Conservation (phyloP, 768 basidiomycete genomes). For the Suillus lakei region DNA sequence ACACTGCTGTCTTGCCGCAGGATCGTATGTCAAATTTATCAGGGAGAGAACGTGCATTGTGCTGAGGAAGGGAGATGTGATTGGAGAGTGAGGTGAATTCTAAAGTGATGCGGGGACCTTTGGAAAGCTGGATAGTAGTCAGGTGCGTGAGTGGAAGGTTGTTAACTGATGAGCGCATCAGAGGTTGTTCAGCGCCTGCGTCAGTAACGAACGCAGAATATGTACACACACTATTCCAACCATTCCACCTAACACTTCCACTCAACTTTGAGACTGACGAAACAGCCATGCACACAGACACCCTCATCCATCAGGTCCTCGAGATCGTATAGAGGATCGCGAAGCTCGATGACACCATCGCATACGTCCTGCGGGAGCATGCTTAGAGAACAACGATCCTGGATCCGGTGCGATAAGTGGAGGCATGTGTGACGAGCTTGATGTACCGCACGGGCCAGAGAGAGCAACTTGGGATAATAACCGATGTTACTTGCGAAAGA, state of each 20-base stretch:
- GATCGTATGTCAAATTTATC: slow-evolving; percentile 24
- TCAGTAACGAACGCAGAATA: background rate
- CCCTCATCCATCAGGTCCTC: slow-evolving; percentile 40
- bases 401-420: slow-evolving; percentile 17
- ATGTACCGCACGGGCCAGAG: slow-evolving; percentile 48
- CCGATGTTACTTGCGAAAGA: too few relatives aligned
- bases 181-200: slow-evolving; percentile 9
- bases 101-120: slow-evolving; percentile 27
- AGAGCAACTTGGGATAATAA: slow-evolving; percentile 46
- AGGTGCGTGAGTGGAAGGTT: slow-evolving; percentile 16
- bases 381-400: slow-evolving; percentile 38
- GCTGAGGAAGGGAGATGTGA: slow-evolving; percentile 38
- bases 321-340: slow-evolving; percentile 44
- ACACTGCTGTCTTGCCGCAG: slow-evolving; percentile 16
- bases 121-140: slow-evolving; percentile 14
- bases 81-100: slow-evolving; percentile 47
- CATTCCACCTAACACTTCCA: slow-evolving; percentile 37
- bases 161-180: slow-evolving; percentile 13
- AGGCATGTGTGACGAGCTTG: slow-evolving; percentile 28
- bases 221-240: slow-evolving; percentile 25
- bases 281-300: slow-evolving; percentile 42
- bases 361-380: too few relatives aligned
- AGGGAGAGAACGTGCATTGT: slow-evolving; percentile 45
- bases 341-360: slow-evolving; percentile 51
- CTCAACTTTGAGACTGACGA: slow-evolving; percentile 37